Evolutionary conservation across 192 early-diverging fungal species (phyloP).

Genomic region (Pecoramyces ruminantium): DNA sequence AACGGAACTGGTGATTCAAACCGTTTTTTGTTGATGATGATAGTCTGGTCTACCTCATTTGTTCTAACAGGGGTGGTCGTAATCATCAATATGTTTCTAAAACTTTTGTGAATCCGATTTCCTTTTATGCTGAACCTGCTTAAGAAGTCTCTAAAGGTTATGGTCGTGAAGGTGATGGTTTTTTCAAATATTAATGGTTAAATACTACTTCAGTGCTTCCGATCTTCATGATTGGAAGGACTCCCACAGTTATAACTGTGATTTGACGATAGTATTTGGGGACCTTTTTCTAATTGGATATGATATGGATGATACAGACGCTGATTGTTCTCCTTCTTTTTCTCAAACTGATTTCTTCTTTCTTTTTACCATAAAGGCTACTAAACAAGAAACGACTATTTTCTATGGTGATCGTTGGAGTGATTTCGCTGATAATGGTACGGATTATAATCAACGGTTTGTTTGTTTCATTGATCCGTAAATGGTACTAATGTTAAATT

Average conservation of each 20-base stretch:
- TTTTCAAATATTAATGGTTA: neutral
- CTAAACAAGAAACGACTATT: neutral
- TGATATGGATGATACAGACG: too few species aligned
- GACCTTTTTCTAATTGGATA: neutral
- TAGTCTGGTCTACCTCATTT: neutral
- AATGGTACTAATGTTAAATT: neutral
- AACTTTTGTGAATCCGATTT: neutral
- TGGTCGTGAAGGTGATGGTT: neutral
- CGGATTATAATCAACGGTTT: neutral
- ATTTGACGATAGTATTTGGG: neutral
- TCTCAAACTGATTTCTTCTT: neutral
- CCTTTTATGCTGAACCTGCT: neutral
- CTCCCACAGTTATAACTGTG: neutral
- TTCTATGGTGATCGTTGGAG: neutral
- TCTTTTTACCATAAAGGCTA: neutral
- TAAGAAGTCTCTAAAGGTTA: neutral
- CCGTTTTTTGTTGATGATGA: neutral
- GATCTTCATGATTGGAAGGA: neutral
- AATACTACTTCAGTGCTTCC: neutral
- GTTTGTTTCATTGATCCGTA: neutral
- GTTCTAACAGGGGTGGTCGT: neutral
- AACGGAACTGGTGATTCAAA: neutral
- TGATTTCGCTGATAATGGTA: neutral
- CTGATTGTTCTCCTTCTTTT: too few species aligned
- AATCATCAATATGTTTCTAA: neutral